Evolutionary conservation across 225 moss, liverwort and hornwort genomes (phyloP), one percentile per base, ranked within the genome.

Genomic region (Marchantia polymorpha): DNA sequence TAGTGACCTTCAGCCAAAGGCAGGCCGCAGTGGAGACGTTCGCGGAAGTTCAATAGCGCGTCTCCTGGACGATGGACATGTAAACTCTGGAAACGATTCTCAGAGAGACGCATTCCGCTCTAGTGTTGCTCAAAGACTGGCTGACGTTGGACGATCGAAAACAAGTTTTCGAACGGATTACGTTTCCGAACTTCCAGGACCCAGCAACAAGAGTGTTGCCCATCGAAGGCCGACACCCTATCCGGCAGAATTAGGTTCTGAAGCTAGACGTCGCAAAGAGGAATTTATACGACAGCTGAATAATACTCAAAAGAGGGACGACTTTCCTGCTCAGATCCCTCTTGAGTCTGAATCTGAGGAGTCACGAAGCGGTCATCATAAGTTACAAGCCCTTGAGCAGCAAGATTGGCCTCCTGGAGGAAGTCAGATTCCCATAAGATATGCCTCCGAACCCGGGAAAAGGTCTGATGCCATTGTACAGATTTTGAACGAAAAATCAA

Each of bases 401-500:
- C 30, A 26, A 20, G 19, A 75, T 39, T 39, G 55, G 58, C 15
- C 16, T 10, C 6, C 0, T 4, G 55, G 10, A 39, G 10, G 20
- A 27, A 27, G 58, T 54, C 8, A 31, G 53, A 58, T 5, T 8
- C 59, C 75, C 39, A 17, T 31, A 19, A 31, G 30, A 58, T 4
- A 20, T 56, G 19, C 30, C 23, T 75, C 73, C 25, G 52, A 20
- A 58, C 19, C 26, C 58, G 58, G 8, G 12, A 77, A 49, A 50
- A 77, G 27, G 7, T 7, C 19, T 23, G 77, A 77, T 77, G 64
- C 64, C n/a, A 52, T 65, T 52, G 23, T 66, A 19, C 77, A 77
- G 64, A 77, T 64, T 16, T 48, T 77, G 49, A 77, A 50, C 65
- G 65, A 16, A 77, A 77, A 64, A 64, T 64, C 64, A 64, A 64